phyloP scores from a whole-genome alignment of 257 asterid species.

The Nicotiana benthamiana region DNA sequence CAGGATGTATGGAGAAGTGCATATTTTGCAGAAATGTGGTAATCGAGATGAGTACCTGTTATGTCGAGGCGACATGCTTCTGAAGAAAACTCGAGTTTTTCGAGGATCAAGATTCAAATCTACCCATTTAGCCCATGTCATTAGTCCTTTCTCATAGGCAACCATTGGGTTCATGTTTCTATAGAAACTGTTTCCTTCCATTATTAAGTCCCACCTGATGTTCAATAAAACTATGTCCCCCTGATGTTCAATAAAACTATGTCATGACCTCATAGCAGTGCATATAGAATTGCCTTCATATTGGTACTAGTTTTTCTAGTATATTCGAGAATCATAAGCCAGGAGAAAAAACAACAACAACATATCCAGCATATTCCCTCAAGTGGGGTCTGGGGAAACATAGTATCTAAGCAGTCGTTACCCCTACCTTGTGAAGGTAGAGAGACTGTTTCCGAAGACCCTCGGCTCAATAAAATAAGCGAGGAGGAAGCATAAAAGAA shows the following conservation, averaged over 20 bases:
- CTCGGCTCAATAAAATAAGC: too few species aligned
- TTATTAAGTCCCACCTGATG: slow-evolving; percentile 71
- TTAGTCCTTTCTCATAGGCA: slow-evolving; percentile 75
- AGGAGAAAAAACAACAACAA: too few species aligned
- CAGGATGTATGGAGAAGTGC: too few species aligned
- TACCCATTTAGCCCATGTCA: slow-evolving; percentile 82
- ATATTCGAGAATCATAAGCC: not conserved
- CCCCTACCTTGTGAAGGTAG: too few species aligned
- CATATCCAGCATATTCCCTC: too few species aligned
- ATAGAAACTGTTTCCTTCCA: slow-evolving; percentile 65
- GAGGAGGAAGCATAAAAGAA: not conserved
- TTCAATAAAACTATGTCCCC: not conserved
- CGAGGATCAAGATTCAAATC: slow-evolving; percentile 76
- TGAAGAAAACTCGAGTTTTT: slow-evolving; percentile 53
- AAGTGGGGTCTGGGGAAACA: too few species aligned
- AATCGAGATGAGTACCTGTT: slow-evolving; percentile 35
- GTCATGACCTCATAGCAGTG: not conserved
- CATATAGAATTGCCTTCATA: not conserved
- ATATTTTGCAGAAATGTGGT: too few species aligned
- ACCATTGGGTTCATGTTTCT: slow-evolving; percentile 48
- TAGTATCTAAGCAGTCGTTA: too few species aligned
- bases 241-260: slow-evolving; percentile 26
- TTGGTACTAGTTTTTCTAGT: not conserved
- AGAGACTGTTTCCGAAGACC: too few species aligned
- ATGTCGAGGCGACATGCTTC: slow-evolving; percentile 86